Conservation (phyloP, 345 rosid species). For the Mangifera indica region DNA sequence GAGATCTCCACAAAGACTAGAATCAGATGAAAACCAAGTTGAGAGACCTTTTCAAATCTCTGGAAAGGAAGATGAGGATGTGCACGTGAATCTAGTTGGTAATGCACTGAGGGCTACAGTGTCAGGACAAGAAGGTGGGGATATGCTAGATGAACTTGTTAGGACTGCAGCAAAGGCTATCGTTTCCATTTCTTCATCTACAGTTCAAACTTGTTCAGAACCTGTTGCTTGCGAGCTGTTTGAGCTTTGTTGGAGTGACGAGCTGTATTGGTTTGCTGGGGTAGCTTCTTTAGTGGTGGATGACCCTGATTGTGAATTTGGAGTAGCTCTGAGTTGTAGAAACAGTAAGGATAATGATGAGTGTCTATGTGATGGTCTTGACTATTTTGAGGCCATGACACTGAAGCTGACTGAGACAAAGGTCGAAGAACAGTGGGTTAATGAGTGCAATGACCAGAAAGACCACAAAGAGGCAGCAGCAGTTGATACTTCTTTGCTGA, state of each 20-base stretch:
- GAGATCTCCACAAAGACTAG: slow-evolving; percentile 41
- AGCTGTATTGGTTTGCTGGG: slow-evolving; percentile 51
- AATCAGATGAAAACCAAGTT: slow-evolving; percentile 36
- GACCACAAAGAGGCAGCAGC: slow-evolving; percentile 18
- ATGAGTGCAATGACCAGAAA: slow-evolving; percentile 9
- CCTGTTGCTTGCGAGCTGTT: slow-evolving; percentile 7
- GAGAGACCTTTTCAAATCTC: slow-evolving; percentile 22
- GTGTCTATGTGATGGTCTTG: slow-evolving; percentile 26
- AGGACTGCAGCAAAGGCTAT: slow-evolving; percentile 49
- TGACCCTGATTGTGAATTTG: slow-evolving; percentile 34
- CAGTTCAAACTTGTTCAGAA: slow-evolving; percentile 23
- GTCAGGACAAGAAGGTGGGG: slow-evolving; percentile 21
- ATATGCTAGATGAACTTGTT: slow-evolving; percentile 16
- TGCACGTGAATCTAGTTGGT: slow-evolving; percentile 18
- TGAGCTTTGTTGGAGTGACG: slow-evolving; percentile 18
- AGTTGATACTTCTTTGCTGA: slow-evolving; percentile 17
- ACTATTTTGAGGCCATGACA: slow-evolving; percentile 47
- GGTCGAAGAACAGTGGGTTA: slow-evolving; percentile 27
- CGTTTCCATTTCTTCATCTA: slow-evolving; percentile 41
- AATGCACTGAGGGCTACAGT: slow-evolving; percentile 44
- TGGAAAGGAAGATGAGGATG: slow-evolving; percentile 21
- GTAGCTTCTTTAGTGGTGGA: slow-evolving; percentile 38
- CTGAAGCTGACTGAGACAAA: slow-evolving; percentile 37
- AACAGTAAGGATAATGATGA: slow-evolving; percentile 17
- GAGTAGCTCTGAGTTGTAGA: slow-evolving; percentile 22